Base-by-base conservation (phyloP, 768 basidiomycete species). In the Tephrocybe sp. region DNA sequence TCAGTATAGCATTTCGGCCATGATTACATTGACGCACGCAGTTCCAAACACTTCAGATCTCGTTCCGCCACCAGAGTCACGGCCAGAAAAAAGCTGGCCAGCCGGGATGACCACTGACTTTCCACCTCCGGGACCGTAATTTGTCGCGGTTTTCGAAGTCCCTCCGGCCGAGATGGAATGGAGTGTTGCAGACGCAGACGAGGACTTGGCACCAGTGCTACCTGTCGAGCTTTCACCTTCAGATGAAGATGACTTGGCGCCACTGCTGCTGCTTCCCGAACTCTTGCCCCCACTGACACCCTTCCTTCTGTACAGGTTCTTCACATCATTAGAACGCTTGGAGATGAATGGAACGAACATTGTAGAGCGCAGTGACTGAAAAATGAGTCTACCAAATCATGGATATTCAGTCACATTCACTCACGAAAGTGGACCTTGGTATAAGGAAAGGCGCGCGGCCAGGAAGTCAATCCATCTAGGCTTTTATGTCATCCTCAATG, bases 21-120 rank as follows among this genome's bases (percentile, higher is more conserved):
- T 1, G 50, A 28, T 49, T 12, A 45, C n/a, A n/a, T n/a, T n/a
- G n/a, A 64, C 66, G 26, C 38, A 76, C 77, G 59, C 62, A 15
- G 64, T 65, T 4, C 77, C 77, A 44, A 52, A 76, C 9, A 78
- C 52, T 38, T 75, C 57, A 16, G 32, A 39, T 38, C 81, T 64
- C 2, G 67, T 70, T 8, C 68, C 81, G 0, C 81, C 81, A 9
- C 80, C 80, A 0, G 66, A 67, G 0, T 55, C 53, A 4, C 80
- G 68, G 1, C 75, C 75, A 2, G 69, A 57, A 48, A 76, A 76
- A 2, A 54, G 25, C 32, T 70, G 66, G 3, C 75, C 73, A 7
- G 63, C 37, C 1, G 74, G 63, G 28, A 78, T 78, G 2, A 64
- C 55, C 7, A 41, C 35, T 16, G 57, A n/a, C 31, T 41, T 60